These are phyloP conservation scores for Antitrichia curtipendula DNA, from an alignment of 225 moss, liverwort and hornwort genomes.

Conservation along the genomic window DNA sequence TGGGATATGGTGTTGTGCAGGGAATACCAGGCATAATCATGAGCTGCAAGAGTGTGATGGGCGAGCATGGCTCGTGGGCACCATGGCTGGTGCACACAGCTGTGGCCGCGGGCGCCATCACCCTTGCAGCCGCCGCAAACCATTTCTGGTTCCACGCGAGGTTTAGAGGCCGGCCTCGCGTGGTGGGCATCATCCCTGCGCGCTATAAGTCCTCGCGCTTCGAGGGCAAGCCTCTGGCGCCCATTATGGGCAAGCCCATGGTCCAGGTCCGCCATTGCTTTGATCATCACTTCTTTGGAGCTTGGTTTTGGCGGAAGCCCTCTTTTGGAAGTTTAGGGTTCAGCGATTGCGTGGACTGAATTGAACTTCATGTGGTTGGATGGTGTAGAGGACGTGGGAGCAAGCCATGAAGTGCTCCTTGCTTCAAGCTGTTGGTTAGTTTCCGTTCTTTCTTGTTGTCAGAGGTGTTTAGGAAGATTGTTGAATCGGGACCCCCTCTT, in stretches of 20 bases:
- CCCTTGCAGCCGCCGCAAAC: slow-evolving; percentile 36
- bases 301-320: background rate
- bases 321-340: slow-evolving; percentile 1
- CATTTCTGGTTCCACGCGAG: slow-evolving; percentile 23
- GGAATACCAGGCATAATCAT: slow-evolving; percentile 40
- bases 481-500: background rate
- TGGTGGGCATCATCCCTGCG: slow-evolving; percentile 95
- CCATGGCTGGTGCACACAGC: slow-evolving; percentile 33
- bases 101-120: slow-evolving; percentile 29
- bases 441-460: background rate
- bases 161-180: slow-evolving; percentile 30
- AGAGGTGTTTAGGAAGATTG: background rate
- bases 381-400: slow-evolving; percentile 93
- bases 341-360: background rate
- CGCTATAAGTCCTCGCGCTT: slow-evolving; percentile 85
- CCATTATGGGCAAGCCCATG: slow-evolving; percentile 95
- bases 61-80: slow-evolving; percentile 21
- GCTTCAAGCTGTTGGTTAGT: slow-evolving; percentile 80
- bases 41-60: slow-evolving; percentile 26
- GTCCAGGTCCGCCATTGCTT: slow-evolving; percentile 56
- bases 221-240: slow-evolving; percentile 83
- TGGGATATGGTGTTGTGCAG: background rate
- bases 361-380: background rate
- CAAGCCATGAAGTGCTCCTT: slow-evolving; percentile 71
- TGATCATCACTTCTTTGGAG: background rate